These are phyloP conservation scores for Vanrija sp. DNA, from an alignment of 1,284 basidiomycete genomes.

Conservation along the genomic window DNA sequence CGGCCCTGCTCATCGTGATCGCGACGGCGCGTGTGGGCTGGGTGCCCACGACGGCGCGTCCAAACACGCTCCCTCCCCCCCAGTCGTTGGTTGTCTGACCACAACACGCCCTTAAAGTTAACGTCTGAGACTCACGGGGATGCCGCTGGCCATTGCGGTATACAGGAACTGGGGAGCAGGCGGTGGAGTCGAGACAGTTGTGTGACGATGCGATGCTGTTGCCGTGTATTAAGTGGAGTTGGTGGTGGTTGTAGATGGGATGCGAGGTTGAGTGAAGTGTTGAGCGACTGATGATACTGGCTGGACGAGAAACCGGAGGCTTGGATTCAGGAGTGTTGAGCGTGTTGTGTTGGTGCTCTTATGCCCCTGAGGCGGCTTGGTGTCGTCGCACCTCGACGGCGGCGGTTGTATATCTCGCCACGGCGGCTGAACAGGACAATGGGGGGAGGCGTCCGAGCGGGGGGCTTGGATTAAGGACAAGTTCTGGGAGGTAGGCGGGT, in stretches of 20 bases:
- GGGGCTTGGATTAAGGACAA: background rate
- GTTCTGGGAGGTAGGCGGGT: background rate
- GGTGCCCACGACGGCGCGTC: no score
- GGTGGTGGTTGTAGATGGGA: background rate
- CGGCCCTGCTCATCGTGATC: no score
- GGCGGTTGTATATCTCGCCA: no score
- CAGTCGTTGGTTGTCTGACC: no score
- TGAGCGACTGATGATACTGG: background rate
- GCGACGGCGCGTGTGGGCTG: no score
- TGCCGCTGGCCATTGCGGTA: slow-evolving; percentile 26
- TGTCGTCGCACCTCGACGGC: background rate
- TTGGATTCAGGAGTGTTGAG: background rate
- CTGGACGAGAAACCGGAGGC: background rate
- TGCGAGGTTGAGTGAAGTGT: no score
- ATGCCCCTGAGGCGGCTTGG: background rate
- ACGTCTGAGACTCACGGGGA: slow-evolving; percentile 22
- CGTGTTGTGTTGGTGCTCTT: background rate
- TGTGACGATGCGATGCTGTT: no score
- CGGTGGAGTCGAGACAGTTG: background rate
- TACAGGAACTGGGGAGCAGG: background rate
- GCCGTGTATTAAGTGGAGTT: background rate
- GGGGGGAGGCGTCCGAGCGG: background rate
- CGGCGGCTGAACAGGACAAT: background rate
- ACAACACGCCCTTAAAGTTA: no score
- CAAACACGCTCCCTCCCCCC: no score